phyloP scores from a whole-genome alignment of 495 filamentous ascomycete species.

The Durotheca rogersii region DNA sequence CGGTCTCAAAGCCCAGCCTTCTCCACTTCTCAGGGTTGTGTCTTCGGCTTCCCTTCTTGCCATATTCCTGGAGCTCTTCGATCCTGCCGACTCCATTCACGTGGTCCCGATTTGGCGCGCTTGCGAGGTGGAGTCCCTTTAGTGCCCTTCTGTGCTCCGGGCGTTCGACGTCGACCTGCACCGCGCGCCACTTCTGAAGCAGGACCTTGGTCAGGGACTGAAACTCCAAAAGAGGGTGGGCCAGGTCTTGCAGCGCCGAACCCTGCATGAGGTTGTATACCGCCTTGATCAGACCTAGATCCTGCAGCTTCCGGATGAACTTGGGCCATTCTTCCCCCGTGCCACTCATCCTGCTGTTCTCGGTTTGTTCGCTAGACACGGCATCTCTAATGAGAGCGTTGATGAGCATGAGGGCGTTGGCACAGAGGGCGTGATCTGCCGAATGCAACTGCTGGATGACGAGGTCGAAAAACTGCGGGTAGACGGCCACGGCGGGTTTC shows the following conservation, averaged over 20 bases:
- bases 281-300: conserved; percentile 88
- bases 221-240: conserved; percentile 90
- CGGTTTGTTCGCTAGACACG: conserved; percentile 66
- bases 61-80: conserved; percentile 37
- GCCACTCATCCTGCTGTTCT: conserved; percentile 35
- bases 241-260: conserved; percentile 87
- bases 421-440: conserved; percentile 94
- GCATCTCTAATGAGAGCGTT: conserved; percentile 95
- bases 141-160: conserved; percentile 86
- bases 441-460: conserved; percentile 85
- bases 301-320: conserved; percentile 90
- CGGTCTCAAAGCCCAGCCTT: conserved; percentile 86
- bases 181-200: conserved; percentile 85
- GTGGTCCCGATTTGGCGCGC: conserved; percentile 62
- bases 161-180: conserved; percentile 78
- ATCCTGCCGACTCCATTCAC: conserved; percentile 36
- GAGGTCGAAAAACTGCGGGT: conserved; percentile 93
- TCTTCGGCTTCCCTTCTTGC: conserved; percentile 58
- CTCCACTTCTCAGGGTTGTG: conserved; percentile 95
- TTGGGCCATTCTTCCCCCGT: conserved; percentile 82
- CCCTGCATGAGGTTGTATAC: conserved; percentile 93
- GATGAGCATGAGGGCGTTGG: conserved; percentile 90
- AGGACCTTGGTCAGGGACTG: conserved; percentile 90
- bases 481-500: conserved; percentile 85
- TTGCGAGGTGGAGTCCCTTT: conserved; percentile 80